Base-by-base conservation (phyloP, 139 green algal genomes). In the Chlorella sp. region DNA sequence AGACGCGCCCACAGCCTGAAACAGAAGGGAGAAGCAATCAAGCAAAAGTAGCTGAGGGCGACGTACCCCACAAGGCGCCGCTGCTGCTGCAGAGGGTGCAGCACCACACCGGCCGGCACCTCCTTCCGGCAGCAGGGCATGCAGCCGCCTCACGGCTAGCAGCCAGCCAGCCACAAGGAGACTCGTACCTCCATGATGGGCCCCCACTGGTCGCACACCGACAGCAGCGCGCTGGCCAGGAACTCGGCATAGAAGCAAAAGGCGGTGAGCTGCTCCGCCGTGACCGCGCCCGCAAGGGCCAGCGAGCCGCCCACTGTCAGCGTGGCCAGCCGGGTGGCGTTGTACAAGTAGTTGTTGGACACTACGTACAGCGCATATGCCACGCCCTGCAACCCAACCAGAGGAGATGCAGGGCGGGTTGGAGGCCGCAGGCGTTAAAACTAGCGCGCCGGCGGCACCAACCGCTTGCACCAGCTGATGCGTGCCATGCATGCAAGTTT, bases 121-220 rank as follows among this genome's bases (percentile, higher is more conserved):
- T 8, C 11, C 11, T 8, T 11, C 11, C 46, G 46, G 46, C 46
- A 54, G 46, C 46, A 54, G 46, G 46, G 46, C 46, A 54, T 54
- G 46, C 46, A 54, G 46, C n/a, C n/a, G n/a, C n/a, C n/a, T n/a
- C n/a, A n/a, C n/a, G n/a, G n/a, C n/a, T n/a, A n/a, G n/a, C n/a
- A n/a, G n/a, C n/a, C n/a, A n/a, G n/a, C n/a, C n/a, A n/a, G n/a
- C n/a, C n/a, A n/a, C n/a, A n/a, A n/a, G n/a, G n/a, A n/a, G n/a
- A n/a, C n/a, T n/a, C n/a, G n/a, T n/a, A 60, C 90, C 90, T 95
- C 86, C 85, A 92, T 92, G 80, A 94, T 86, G 72, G 90, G 87
- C 4, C 92, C 94, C 85, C 91, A 95, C 92, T 98, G 93, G 81
- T 98, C 95, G 81, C 92, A 96, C 76, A 97, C 93, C 26, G 86